Evolutionary conservation across 306 rosid species (phyloP), one percentile per base, ranked within the genome.

Genomic region (Prinsepia uniflora): DNA sequence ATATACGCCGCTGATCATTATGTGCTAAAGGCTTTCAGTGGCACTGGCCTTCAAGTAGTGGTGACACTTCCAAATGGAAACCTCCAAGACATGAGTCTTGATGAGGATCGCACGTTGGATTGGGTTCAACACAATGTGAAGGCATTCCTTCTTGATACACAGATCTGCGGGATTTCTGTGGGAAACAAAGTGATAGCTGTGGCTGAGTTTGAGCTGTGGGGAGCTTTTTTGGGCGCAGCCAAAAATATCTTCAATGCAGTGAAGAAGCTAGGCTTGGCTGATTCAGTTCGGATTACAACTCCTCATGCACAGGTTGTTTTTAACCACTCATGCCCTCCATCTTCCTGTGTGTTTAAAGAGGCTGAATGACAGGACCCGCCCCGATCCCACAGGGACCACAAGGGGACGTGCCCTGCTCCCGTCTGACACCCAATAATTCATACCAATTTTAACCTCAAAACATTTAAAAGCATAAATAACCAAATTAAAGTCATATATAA

Each of bases 171-270:
- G 67, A 89, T 94, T 63, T 97, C 97, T 1, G 81, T 94, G 22
- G 99, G 97, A 34, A 94, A 91, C 58, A 97, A 94, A 81, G 92
- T 94, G 58, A 75, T 91, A 53, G 99, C 96, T 63, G 95, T 91
- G 63, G 2, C 8, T 10, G 92, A 94, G 75, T 8, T 6, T 11
- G 83, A 76, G 65, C 14, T 67, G 70, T 81, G 83, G 85, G 96
- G 81, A 49, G 81, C 76, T 71, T 92, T 94, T 46, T 60, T 94
- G 65, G 96, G 94, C 45, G 96, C 97, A 7, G 92, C 57, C 5
- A 91, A 94, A 78, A 91, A 94, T 72, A 82, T 94, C 69, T 81
- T 91, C 65, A 86, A 84, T 41, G 97, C 97, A 22, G 78, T 86
- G 4, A 80, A 85, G 83, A 73, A 68, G 22, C 90, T 94, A 50